These are phyloP conservation scores for Artomyces pyxidatus DNA, from an alignment of 768 basidiomycete species.

Conservation along the genomic window DNA sequence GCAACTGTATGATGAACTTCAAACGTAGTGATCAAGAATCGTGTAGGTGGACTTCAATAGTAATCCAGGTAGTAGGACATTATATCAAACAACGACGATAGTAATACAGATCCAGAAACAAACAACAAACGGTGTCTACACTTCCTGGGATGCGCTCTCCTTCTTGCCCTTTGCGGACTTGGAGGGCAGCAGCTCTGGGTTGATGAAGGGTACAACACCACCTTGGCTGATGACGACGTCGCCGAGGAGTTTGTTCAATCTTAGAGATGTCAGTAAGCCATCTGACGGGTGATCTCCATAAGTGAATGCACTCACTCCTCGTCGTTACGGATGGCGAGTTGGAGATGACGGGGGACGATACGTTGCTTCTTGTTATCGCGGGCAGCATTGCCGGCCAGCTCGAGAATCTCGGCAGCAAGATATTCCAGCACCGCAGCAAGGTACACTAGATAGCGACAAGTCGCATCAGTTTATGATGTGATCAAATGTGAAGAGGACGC, in stretches of 20 bases:
- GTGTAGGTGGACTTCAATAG: too few species aligned
- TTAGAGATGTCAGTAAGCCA: constrained; percentile 16
- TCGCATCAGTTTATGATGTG: background rate
- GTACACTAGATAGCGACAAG: constrained; percentile 45
- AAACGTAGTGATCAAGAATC: too few species aligned
- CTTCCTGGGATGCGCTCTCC: constrained; percentile 4
- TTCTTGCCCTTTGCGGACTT: constrained; percentile 6
- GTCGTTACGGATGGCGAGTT: constrained; percentile 86
- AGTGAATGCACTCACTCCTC: constrained; percentile 49
- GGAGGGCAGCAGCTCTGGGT: constrained; percentile 22
- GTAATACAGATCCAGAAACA: too few species aligned
- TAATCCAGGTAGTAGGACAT: too few species aligned
- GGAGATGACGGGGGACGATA: constrained; percentile 88
- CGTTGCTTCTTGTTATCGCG: constrained; percentile 83
- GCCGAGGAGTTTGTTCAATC: constrained; percentile 74
- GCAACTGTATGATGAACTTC: too few species aligned
- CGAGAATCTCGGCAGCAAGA: constrained; percentile 87
- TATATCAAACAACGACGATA: too few species aligned
- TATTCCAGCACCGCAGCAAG: constrained; percentile 87
- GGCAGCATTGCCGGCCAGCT: constrained; percentile 80
- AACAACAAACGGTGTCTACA: too few species aligned
- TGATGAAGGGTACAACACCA: constrained; percentile 74
- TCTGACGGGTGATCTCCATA: background rate
- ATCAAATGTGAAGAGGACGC: constrained; percentile 9
- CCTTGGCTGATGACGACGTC: constrained; percentile 87